Conservation (phyloP, 2,329 filamentous ascomycete species). For the Zymoseptoria tritici region DNA sequence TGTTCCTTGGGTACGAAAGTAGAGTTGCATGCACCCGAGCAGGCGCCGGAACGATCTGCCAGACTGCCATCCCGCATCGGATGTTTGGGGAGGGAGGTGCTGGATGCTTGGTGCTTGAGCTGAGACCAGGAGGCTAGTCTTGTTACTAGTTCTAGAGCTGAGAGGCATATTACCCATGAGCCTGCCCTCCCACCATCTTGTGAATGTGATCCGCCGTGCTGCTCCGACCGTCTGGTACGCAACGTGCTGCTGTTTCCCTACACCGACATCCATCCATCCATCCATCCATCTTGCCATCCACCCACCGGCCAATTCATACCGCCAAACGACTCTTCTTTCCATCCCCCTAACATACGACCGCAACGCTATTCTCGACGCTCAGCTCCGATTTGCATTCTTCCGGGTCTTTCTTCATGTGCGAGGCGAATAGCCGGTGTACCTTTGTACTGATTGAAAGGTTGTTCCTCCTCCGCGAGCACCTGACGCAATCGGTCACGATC, state of each 20-base stretch:
- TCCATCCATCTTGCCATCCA: not conserved
- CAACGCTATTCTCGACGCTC: not conserved
- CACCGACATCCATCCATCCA: not conserved
- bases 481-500: conserved; percentile 5
- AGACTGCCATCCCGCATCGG: not conserved
- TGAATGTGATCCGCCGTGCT: not conserved
- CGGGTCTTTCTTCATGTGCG: not conserved
- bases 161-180: not conserved
- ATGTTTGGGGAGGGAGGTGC: not conserved
- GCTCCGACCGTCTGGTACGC: not conserved
- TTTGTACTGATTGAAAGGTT: conserved; percentile 1
- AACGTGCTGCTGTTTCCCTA: not conserved
- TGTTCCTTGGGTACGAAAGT: not conserved
- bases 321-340: not conserved
- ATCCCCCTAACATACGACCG: not conserved
- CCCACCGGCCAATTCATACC: not conserved
- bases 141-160: not conserved
- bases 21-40: not conserved
- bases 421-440: conserved; percentile 3
- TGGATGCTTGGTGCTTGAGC: too few species aligned
- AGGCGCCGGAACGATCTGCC: not conserved
- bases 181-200: not conserved
- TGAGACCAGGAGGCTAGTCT: not conserved
- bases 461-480: not conserved
- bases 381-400: not conserved